Base-by-base conservation (phyloP, 2,329 filamentous ascomycete species). In the Calonectria pauciramosa region DNA sequence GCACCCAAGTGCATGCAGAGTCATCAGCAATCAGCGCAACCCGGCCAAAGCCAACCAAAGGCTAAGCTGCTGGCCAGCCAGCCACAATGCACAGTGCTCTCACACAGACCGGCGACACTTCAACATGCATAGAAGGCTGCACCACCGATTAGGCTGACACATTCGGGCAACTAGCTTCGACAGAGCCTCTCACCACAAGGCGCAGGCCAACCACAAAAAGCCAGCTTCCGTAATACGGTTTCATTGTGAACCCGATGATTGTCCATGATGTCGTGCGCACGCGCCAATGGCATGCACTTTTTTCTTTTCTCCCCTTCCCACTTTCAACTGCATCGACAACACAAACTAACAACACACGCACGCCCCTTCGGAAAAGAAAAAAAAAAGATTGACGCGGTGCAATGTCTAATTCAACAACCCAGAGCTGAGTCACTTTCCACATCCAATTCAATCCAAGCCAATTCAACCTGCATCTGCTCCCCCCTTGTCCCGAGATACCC, bases 91-190 rank as follows among this genome's bases (percentile, higher is more conserved):
- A 36, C 56, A 23, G 32, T 36, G 56, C 20, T 36, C 56, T 60
- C 56, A 60, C 56, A 23, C 32, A 60, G 34, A 60, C 34, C 34
- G n/a, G 38, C 32, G n/a, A 60, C 56, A 38, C 34, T 60, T 60
- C 56, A 64, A 47, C 60, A 4, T 64, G 59, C 59, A 64, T 44
- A 28, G 59, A 64, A 64, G 32, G 59, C 60, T 64, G 60, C 60
- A 47, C 54, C 26, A 30, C 38, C 44, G 70, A 68, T 64, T 65
- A 72, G 70, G 70, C 70, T 72, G 70, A 72, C 70, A 52, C 47
- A 64, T 56, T 72, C 69, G 13, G 54, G 32, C 47, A 32, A 20
- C 36, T 30, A 64, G 56, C 44, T 54, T 41, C 34, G 49, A 38
- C 68, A 64, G 59, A 70, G 68, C 68, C 68, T 70, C 56, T 18